Conservation (phyloP, 2,329 filamentous ascomycete species). For the Triangularia setosa region DNA sequence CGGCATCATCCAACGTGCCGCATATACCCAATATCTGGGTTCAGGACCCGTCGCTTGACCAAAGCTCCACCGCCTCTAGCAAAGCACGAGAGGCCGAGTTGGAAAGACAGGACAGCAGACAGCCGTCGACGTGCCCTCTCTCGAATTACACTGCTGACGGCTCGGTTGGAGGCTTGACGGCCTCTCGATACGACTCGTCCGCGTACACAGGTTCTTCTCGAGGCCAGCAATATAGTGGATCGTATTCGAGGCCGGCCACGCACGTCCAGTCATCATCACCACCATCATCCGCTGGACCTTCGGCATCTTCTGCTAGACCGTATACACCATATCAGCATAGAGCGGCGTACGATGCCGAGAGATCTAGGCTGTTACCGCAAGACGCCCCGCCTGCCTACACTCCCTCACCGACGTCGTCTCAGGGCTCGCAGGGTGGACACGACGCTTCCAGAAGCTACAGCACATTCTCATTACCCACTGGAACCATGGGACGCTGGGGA, state of each 20-base stretch:
- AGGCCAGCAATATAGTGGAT: background rate
- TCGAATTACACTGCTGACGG: background rate
- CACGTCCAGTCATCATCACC: conserved; percentile 20
- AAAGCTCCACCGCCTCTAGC: conserved; percentile 33
- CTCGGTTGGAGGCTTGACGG: conserved; percentile 7
- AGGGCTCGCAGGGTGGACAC: conserved; percentile 10
- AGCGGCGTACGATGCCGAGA: conserved; percentile 20
- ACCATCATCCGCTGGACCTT: conserved; percentile 19
- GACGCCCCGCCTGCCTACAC: conserved; percentile 52
- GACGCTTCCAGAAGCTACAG: conserved; percentile 36
- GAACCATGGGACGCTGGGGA: conserved; percentile 40
- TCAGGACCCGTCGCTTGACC: conserved; percentile 43
- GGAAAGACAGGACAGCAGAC: conserved; percentile 31
- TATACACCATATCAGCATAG: conserved; percentile 22
- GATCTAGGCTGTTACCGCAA: conserved; percentile 19
- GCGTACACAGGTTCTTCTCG: background rate
- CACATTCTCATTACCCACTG: conserved; percentile 36
- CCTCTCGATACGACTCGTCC: conserved; percentile 3
- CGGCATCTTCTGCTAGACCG: conserved; percentile 15
- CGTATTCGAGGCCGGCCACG: conserved; percentile 17
- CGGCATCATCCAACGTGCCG: conserved; percentile 36
- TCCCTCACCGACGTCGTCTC: conserved; percentile 36
- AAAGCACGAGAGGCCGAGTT: conserved; percentile 45
- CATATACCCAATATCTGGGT: conserved; percentile 47
- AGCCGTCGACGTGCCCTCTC: conserved; percentile 23